phyloP scores from a whole-genome alignment of 345 rosid species.

The Salix caprea region DNA sequence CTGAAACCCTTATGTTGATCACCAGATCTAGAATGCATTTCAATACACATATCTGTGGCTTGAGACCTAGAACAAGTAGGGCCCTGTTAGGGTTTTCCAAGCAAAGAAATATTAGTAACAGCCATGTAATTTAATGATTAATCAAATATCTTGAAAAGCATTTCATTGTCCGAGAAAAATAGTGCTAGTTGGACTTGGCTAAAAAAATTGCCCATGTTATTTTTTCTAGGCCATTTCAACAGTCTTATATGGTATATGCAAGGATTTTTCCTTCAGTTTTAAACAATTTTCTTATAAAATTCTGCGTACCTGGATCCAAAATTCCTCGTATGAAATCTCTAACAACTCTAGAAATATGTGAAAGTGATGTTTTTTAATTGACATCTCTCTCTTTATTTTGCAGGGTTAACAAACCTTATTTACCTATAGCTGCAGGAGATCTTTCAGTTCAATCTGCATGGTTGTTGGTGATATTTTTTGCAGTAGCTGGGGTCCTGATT shows the following conservation, averaged over 20 bases:
- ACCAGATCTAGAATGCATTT: no score
- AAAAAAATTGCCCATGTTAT: neutral
- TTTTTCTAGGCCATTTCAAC: neutral
- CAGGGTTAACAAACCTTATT: conserved; percentile 97
- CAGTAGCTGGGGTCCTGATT: conserved; percentile 61
- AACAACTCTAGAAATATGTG: neutral
- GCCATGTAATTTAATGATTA: neutral
- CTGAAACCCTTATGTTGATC: neutral
- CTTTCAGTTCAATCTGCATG: conserved; percentile 89
- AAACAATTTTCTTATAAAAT: neutral
- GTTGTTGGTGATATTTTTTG: conserved; percentile 77
- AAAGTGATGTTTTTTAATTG: neutral
- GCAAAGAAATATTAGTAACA: neutral
- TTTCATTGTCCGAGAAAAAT: neutral
- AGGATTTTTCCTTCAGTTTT: neutral
- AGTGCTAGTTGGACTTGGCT: neutral
- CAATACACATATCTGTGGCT: neutral
- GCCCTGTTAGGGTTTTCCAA: neutral
- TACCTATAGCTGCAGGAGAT: conserved; percentile 98
- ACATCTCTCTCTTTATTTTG: conserved; percentile 24
- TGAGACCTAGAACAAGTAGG: neutral
- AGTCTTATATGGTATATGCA: neutral
- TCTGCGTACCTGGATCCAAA: neutral
- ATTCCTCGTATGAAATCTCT: neutral
- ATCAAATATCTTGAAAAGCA: neutral